Percentiles rank a stretch among this genome's conserved stretches.
These are phyloP conservation scores for Stevia rebaudiana DNA, from an alignment of 140 eudicot genomes.

Conservation along the genomic window DNA sequence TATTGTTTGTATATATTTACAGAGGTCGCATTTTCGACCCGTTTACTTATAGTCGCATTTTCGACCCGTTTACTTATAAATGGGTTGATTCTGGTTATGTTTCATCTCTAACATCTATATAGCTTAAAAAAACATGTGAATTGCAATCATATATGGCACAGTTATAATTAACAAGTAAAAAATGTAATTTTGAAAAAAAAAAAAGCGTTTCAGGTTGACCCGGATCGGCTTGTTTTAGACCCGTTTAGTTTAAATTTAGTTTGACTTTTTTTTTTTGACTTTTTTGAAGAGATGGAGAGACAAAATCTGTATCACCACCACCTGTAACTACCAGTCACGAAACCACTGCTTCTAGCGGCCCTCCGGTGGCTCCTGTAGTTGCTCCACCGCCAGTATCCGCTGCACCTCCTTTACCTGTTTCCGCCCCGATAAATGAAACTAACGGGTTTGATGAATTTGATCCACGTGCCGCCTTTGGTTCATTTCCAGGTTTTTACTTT, in stretches of 20 bases:
- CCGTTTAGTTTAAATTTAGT: slow-evolving; percentile 4
- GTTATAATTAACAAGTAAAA: neutral
- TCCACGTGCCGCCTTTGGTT: slow-evolving; percentile 66
- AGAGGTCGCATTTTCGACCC: neutral
- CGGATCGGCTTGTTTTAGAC: neutral
- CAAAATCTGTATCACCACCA: slow-evolving; percentile 50
- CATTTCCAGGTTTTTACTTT: slow-evolving; percentile 75
- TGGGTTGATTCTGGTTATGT: neutral
- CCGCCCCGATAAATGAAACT: slow-evolving; percentile 26
- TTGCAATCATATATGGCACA: neutral
- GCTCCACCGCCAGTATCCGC: slow-evolving; percentile 29
- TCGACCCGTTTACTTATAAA: neutral
- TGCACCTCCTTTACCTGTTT: slow-evolving; percentile 34
- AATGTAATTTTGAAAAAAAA: neutral
- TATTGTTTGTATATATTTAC: neutral
- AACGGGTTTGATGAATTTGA: slow-evolving; percentile 83
- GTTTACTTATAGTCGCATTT: neutral
- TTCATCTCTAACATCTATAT: neutral
- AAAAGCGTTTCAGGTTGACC: neutral
- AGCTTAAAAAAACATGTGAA: too few species aligned
- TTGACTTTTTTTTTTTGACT: slow-evolving; percentile 1
- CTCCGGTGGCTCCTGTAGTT: slow-evolving; percentile 17
- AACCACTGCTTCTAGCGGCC: slow-evolving; percentile 23
- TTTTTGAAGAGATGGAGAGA: slow-evolving; percentile 59
- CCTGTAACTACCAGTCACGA: slow-evolving; percentile 38